A percentile compares a stretch with the other conserved stretches of the same genome.
Conservation (phyloP, 2,329 filamentous ascomycete genomes). For the Metarhizium brunneum region DNA sequence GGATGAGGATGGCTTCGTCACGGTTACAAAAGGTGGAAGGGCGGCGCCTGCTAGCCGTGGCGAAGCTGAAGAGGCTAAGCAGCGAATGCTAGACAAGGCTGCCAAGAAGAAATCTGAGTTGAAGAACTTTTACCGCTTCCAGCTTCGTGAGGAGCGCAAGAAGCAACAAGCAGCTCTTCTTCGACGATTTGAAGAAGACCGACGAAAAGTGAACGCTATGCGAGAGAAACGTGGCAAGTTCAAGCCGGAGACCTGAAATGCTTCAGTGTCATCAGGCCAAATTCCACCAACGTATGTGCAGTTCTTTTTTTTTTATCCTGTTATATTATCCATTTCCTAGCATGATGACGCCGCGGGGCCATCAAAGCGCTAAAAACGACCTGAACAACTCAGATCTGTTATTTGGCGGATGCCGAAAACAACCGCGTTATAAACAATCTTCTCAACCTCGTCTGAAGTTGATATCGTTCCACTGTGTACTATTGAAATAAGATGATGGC, state of each 20-base stretch:
- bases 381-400: conserved; percentile 14
- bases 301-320: conserved; percentile 5
- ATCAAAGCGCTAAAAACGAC: conserved; percentile 25
- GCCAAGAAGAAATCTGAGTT: conserved; percentile 53
- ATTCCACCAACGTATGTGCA: background rate
- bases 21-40: conserved; percentile 71
- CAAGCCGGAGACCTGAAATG: conserved; percentile 36
- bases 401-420: conserved; percentile 43
- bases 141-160: conserved; percentile 71
- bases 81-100: conserved; percentile 53
- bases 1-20: conserved; percentile 93
- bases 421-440: conserved; percentile 55
- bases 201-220: conserved; percentile 62
- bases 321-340: conserved; percentile 8
- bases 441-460: conserved; percentile 53
- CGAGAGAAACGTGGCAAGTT: conserved; percentile 57
- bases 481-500: background rate
- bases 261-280: background rate
- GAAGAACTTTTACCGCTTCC: conserved; percentile 77
- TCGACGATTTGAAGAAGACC: conserved; percentile 67
- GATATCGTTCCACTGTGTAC: background rate
- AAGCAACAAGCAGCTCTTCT: conserved; percentile 59
- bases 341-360: conserved; percentile 47
- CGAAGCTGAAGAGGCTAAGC: conserved; percentile 53
- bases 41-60: conserved; percentile 65